Percentiles rank a stretch among this genome's conserved stretches.
phyloP scores from a whole-genome alignment of 306 rosid species.

The Datisca glomerata region DNA sequence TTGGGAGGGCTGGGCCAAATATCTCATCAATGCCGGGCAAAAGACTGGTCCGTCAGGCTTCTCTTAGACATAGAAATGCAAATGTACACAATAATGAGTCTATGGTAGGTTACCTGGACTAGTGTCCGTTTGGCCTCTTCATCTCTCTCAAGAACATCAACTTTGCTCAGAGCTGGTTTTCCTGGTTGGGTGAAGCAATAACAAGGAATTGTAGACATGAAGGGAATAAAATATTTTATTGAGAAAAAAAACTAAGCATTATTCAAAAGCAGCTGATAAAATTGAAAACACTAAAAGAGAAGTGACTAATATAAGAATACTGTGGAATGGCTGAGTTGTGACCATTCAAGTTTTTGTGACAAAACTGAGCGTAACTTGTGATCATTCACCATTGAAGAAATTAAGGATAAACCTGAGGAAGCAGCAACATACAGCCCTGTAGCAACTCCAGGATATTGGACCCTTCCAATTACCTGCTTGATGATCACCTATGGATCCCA shows the following conservation, averaged over 20 bases:
- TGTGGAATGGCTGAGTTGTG: neutral
- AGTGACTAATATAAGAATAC: neutral
- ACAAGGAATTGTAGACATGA: slow-evolving; percentile 1
- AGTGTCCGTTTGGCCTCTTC: slow-evolving; percentile 48
- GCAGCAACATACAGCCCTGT: slow-evolving; percentile 42
- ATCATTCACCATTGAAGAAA: slow-evolving; percentile 4
- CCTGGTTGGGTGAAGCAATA: slow-evolving; percentile 38
- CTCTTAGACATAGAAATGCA: no score
- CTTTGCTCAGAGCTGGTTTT: slow-evolving; percentile 72
- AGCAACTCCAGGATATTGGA: slow-evolving; percentile 74
- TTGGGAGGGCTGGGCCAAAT: no score
- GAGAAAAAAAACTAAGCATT: no score
- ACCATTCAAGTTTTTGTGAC: neutral
- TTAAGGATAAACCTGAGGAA: slow-evolving; percentile 20
- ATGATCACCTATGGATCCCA: slow-evolving; percentile 47
- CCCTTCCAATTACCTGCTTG: slow-evolving; percentile 65
- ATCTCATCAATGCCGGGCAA: no score
- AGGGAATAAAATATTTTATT: neutral
- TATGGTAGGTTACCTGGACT: slow-evolving; percentile 66
- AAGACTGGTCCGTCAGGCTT: no score
- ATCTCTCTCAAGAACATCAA: slow-evolving; percentile 54
- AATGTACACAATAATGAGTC: no score
- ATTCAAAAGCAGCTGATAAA: neutral
- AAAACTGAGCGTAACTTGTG: neutral
- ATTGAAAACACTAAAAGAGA: neutral